Evolutionary conservation across 805 yeast genomes (phyloP).

Genomic region (Zygoascus ofunaensis): DNA sequence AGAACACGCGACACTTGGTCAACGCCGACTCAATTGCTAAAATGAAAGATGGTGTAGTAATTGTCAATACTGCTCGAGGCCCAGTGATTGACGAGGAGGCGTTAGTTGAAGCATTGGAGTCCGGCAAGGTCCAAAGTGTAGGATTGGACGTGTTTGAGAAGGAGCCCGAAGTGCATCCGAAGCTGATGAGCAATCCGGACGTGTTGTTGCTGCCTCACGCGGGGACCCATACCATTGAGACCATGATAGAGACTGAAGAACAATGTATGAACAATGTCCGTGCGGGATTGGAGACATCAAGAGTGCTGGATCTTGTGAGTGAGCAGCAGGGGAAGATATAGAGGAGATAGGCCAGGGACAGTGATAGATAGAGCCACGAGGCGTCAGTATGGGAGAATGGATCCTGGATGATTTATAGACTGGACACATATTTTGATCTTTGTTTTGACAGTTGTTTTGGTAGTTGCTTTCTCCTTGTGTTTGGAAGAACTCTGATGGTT

Average conservation of each 20-base stretch:
- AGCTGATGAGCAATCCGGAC: constrained; percentile 35
- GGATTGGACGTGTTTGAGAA: constrained; percentile 50
- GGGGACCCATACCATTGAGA: constrained; percentile 31
- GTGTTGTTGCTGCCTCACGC: constrained; percentile 48
- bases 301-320: constrained; percentile 67
- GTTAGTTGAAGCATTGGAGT: constrained; percentile 35
- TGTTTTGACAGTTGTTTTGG: no score
- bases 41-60: constrained; percentile 43
- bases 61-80: constrained; percentile 51
- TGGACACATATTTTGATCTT: no score
- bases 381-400: no score
- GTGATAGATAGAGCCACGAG: no score
- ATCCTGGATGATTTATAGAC: no score
- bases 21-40: constrained; percentile 35
- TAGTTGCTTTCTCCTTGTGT: no score
- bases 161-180: constrained; percentile 44
- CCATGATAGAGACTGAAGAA: constrained; percentile 64
- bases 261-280: constrained; percentile 60
- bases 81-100: constrained; percentile 47
- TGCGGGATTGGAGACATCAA: constrained; percentile 49
- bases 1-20: constrained; percentile 40
- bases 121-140: constrained; percentile 40
- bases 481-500: no score
- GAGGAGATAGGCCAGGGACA: no score
- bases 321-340: constrained; percentile 32